Conservation (phyloP, 352 stramenopile species). For the Phytophthora pisi region DNA sequence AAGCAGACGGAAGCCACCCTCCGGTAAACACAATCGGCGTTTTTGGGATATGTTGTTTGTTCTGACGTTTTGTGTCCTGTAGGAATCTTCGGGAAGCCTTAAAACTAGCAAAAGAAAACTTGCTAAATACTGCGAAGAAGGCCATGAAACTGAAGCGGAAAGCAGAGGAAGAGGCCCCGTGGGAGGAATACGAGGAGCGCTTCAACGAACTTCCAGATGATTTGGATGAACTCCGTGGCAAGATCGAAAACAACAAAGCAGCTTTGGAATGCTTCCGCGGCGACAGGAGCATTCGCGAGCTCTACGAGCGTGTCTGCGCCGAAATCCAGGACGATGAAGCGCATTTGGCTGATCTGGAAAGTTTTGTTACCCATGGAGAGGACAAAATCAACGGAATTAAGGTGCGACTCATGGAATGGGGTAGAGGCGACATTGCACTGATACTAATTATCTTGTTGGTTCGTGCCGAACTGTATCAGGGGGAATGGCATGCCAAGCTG, state of each 20-base stretch:
- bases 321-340: constrained; percentile 79
- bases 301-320: constrained; percentile 66
- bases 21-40: constrained; percentile 27
- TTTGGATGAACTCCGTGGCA: constrained; percentile 73
- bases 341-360: constrained; percentile 62
- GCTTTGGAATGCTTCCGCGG: constrained; percentile 82
- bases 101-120: constrained; percentile 67
- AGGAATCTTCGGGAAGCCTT: constrained; percentile 66
- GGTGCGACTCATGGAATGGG: constrained; percentile 25
- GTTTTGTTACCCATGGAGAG: constrained; percentile 64
- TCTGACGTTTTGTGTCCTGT: not conserved
- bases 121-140: constrained; percentile 61
- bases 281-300: constrained; percentile 72
- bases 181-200: constrained; percentile 62
- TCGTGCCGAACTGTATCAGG: constrained; percentile 26
- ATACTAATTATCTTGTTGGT: not conserved
- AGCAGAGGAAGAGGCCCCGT: constrained; percentile 72
- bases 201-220: constrained; percentile 76
- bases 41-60: not conserved
- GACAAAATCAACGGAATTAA: constrained; percentile 80
- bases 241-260: constrained; percentile 88
- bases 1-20: constrained; percentile 60
- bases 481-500: constrained; percentile 70
- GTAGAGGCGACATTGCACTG: not conserved
- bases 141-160: constrained; percentile 71